Conservation (phyloP, 2,329 filamentous ascomycete genomes). For the Phaeoacremonium minimum region DNA sequence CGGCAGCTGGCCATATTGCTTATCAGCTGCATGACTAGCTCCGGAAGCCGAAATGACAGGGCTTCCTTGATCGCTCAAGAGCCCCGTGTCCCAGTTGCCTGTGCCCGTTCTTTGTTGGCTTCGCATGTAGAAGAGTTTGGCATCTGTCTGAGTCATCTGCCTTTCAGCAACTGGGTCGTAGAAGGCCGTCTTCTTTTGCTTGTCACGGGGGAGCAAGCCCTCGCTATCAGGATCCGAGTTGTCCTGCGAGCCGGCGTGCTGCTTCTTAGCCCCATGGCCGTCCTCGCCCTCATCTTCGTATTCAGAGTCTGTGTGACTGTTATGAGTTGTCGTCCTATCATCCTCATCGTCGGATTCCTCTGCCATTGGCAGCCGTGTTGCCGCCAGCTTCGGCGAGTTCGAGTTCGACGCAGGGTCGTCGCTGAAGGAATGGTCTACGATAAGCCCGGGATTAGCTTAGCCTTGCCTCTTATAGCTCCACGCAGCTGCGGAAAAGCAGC, state of each 20-base stretch:
- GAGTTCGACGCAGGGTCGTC: conserved; percentile 24
- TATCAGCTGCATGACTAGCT: conserved; percentile 4
- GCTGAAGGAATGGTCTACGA: conserved; percentile 17
- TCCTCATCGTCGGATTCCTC: conserved; percentile 32
- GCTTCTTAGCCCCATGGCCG: conserved; percentile 1
- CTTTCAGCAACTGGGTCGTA: conserved; percentile 94
- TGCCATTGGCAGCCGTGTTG: conserved; percentile 22
- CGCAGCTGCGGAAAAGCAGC: too few species aligned
- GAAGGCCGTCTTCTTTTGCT: conserved; percentile 72
- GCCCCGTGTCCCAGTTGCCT: conserved; percentile 29
- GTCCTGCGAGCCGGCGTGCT: background rate
- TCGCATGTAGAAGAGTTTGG: conserved; percentile 92
- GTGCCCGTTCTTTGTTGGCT: conserved; percentile 43
- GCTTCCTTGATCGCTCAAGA: conserved; percentile 40
- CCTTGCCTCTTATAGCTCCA: too few species aligned
- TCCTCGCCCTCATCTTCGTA: conserved; percentile 1
- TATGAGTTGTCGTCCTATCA: conserved; percentile 20
- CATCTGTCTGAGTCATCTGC: conserved; percentile 88
- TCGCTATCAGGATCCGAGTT: background rate
- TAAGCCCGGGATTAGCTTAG: too few species aligned
- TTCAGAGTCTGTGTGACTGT: conserved; percentile 24
- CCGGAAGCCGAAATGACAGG: conserved; percentile 29
- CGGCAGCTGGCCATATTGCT: conserved; percentile 4
- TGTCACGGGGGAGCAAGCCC: conserved; percentile 57
- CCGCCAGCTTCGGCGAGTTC: conserved; percentile 25